Evolutionary conservation across 495 filamentous ascomycete genomes (phyloP), one percentile per base, ranked within the genome.

Genomic region (Annulohypoxylon stygium): DNA sequence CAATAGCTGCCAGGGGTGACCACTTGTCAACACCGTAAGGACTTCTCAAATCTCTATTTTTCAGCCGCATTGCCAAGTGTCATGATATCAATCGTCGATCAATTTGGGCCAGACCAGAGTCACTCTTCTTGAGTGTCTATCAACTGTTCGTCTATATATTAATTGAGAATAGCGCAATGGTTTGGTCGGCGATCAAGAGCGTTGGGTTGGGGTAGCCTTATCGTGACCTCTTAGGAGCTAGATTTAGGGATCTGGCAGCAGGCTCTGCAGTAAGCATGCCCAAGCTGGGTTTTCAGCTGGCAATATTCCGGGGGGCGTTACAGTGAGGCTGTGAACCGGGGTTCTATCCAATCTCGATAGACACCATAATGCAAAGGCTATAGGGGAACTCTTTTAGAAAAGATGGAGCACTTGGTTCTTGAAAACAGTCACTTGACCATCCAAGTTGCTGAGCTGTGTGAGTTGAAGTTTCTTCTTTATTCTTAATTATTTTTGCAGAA

Each of bases 201-300:
- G 50, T 59, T 58, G 43, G 25, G 36, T 51, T 34, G 16, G 5
- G 11, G 3, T 33, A 14, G 57, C 7, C 18, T 36, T 36, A 20
- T 51, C 18, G 23, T 39, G 50, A 48, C 37, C 55, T 41, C 25
- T 58, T 34, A 50, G n/a, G 25, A 45, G 51, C 63, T 48, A 26
- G 25, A 14, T 18, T 23, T 20, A 36, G 43, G 59, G 43, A 48
- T 48, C 23, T 5, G 47, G 41, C 26, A 25, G 51, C 39, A 8
- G 11, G 41, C n/a, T 36, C 18, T 54, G 51, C 63, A 39, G 34
- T 26, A 26, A 67, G 34, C 5, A 59, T 39, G 30, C 64, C 53
- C 12, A 48, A 67, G 26, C 47, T 18, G 54, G 64, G 14, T 39
- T 48, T 67, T 67, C 64, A 67, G 64, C 64, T 67, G 51, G 10